Conservation (phyloP, 495 filamentous ascomycete genomes). For the Darksidea phi region DNA sequence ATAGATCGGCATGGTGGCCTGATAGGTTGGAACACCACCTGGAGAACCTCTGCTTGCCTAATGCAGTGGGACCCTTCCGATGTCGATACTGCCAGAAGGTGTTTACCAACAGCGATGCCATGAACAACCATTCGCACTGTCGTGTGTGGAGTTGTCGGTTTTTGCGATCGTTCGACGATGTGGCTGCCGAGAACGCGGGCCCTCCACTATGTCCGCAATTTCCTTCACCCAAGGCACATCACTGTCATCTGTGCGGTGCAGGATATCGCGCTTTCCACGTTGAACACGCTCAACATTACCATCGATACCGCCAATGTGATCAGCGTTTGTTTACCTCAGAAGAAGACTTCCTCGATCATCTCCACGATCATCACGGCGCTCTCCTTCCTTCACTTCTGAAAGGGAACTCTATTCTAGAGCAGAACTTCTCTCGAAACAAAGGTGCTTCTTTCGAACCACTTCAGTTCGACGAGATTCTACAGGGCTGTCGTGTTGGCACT, state of each 20-base stretch:
- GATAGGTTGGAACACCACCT: constrained; percentile 17
- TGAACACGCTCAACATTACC: constrained; percentile 27
- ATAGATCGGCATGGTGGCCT: constrained; percentile 23
- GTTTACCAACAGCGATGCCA: constrained; percentile 17
- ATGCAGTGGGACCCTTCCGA: constrained; percentile 15
- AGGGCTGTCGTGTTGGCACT: not conserved
- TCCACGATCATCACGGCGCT: constrained; percentile 16
- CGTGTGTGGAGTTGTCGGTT: constrained; percentile 28
- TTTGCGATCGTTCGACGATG: constrained; percentile 15
- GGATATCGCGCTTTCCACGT: constrained; percentile 18
- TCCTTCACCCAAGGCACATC: constrained; percentile 25
- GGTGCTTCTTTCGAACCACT: constrained; percentile 20
- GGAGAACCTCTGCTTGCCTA: constrained; percentile 16
- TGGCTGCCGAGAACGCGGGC: constrained; percentile 14
- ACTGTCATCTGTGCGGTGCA: constrained; percentile 27
- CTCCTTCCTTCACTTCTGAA: constrained; percentile 7
- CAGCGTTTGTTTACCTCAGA: constrained; percentile 18
- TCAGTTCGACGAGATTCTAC: constrained; percentile 16
- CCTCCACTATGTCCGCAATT: constrained; percentile 26
- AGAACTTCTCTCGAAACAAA: constrained; percentile 20
- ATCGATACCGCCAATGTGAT: constrained; percentile 18
- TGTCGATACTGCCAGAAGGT: constrained; percentile 26
- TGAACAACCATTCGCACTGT: constrained; percentile 22
- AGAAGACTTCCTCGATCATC: constrained; percentile 24
- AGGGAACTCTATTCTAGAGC: constrained; percentile 5